These are phyloP conservation scores for Ambrosia hybrid DNA, from an alignment of 140 eudicot genomes.

Conservation along the genomic window DNA sequence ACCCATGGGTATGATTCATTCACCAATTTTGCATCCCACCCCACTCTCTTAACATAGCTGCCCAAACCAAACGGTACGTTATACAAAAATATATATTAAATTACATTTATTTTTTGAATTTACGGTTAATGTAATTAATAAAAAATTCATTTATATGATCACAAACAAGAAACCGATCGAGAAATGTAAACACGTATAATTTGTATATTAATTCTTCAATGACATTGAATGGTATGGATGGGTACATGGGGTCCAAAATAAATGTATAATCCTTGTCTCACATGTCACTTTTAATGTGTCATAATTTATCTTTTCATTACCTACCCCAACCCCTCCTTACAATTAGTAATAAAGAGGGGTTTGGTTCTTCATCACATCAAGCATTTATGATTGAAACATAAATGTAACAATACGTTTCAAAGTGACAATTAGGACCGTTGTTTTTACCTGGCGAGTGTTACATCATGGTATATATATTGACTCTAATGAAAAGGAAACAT, in stretches of 20 bases:
- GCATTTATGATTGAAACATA: slow-evolving; percentile 5
- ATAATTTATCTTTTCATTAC: slow-evolving; percentile 23
- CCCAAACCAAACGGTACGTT: slow-evolving; percentile 13
- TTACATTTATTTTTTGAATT: too few relatives aligned
- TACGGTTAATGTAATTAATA: too few relatives aligned
- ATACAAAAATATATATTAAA: too few relatives aligned
- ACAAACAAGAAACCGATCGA: too few relatives aligned
- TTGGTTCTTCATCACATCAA: background rate
- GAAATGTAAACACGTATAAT: too few relatives aligned
- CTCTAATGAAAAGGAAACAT: background rate
- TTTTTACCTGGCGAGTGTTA: slow-evolving; percentile 3
- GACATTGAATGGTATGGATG: slow-evolving; percentile 18
- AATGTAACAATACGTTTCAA: background rate
- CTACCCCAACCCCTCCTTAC: slow-evolving; percentile 22
- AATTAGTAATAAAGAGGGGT: background rate
- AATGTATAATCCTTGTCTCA: slow-evolving; percentile 31
- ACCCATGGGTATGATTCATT: slow-evolving; percentile 91
- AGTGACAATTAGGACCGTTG: slow-evolving; percentile 6
- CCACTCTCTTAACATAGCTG: slow-evolving; percentile 59
- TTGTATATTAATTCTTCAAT: background rate
- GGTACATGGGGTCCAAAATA: slow-evolving; percentile 32
- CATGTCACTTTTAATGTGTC: slow-evolving; percentile 34
- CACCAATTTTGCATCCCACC: slow-evolving; percentile 85
- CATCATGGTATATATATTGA: background rate
- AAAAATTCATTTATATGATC: too few relatives aligned